Conservation (phyloP, 148 eudicot species). For the Cornus kousa region DNA sequence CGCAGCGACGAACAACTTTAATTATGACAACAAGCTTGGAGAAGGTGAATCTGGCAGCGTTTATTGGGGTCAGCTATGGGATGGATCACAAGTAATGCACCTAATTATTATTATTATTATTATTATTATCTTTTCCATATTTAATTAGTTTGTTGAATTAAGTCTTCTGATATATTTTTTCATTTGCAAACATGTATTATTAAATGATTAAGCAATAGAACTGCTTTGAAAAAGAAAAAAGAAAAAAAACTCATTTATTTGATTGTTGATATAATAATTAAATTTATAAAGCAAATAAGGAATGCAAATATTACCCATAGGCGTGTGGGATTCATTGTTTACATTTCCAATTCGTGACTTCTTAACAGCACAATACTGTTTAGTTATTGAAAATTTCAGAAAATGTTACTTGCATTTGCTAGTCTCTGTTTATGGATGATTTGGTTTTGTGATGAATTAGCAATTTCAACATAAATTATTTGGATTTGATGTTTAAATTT, state of each 20-base stretch:
- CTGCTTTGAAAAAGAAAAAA: too few species aligned
- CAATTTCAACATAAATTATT: not conserved
- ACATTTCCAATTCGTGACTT: not conserved
- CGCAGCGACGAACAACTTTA: slow-evolving; percentile 84
- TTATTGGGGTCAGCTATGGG: slow-evolving; percentile 98
- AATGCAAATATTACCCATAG: not conserved
- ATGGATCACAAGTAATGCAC: slow-evolving; percentile 80
- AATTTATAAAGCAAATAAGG: too few species aligned
- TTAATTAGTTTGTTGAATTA: not conserved
- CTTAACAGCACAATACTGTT: not conserved
- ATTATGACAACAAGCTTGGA: slow-evolving; percentile 93
- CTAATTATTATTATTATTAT: not conserved
- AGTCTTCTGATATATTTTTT: not conserved
- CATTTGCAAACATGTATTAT: not conserved
- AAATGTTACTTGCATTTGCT: not conserved
- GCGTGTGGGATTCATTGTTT: not conserved
- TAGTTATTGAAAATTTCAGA: slow-evolving; percentile 3
- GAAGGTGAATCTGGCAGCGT: slow-evolving; percentile 99
- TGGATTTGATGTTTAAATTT: not conserved
- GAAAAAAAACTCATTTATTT: too few species aligned
- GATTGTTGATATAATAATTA: too few species aligned
- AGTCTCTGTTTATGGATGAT: not conserved
- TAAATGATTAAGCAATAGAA: not conserved
- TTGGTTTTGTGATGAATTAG: not conserved
- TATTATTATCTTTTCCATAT: not conserved